Base-by-base conservation (phyloP, 163 green algal genomes). In the Chlamydomonas reinhardtii region DNA sequence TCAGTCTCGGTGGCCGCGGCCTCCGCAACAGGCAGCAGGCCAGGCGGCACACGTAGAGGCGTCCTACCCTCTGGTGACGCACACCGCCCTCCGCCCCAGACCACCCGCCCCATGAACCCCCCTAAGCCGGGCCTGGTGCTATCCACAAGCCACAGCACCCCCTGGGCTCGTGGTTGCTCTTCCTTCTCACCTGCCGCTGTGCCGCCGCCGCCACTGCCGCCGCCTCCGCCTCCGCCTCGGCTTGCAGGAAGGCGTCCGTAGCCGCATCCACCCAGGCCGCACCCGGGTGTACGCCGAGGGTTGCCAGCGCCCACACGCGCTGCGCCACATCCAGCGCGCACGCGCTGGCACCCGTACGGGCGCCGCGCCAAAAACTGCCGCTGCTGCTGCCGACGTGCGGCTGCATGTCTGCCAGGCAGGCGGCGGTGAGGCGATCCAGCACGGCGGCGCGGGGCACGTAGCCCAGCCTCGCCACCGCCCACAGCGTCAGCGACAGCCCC, bases 401-500 rank as follows among this genome's bases (percentile, higher is more conserved):
- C 66, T 56, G 31, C 78, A 85, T 85, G 48, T 85, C 78, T 12
- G 31, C 48, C 34, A 32, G 32, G 27, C 68, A 78, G 24, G 79
- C 68, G 27, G 37, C 52, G 25, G 61, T 34, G 68, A 78, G 69
- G 11, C 31, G 11, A 12, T 54, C 69, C 34, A 78, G 16, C 52
- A 25, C 31, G 29, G 54, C 12, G 17, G 22, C n/a, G 6, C 32
- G n/a, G 0, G 56, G 75, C 52, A 76, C 14, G 64, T 82, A 84
- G 0, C 82, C 73, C 48, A 89, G 75, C 11, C 70, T 76, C n/a
- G 68, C 82, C 31, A 91, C 73, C 16, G 83, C 64, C 83, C 83
- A 91, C 24, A 87, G n/a, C 48, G 73, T 80, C 37, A 87, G 74
- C 0, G 88, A 89, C 70, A 91, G 75, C 17, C 88, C 83, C 83